A percentile compares a stretch with the other conserved stretches of the same genome.
Conservation (phyloP, 192 early-diverging fungal species). For the Linnemannia schmuckeri region DNA sequence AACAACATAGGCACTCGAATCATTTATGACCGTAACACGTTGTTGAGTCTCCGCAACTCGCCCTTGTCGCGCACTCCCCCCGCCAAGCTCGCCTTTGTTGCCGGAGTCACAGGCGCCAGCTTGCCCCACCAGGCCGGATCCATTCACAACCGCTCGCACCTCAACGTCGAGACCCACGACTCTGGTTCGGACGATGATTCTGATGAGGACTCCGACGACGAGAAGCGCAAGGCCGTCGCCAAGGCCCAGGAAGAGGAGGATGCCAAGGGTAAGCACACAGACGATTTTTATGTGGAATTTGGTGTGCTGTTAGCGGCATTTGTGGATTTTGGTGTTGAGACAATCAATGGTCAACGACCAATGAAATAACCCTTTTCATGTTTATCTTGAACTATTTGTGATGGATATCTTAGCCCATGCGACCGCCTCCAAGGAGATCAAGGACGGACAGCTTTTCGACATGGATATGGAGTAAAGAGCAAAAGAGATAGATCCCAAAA, state of each 20-base stretch:
- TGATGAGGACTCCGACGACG: slow-evolving; percentile 52
- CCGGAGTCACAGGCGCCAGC: slow-evolving; percentile 69
- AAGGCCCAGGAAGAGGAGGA: slow-evolving; percentile 57
- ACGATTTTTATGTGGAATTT: background rate
- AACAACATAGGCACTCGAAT: slow-evolving; percentile 67
- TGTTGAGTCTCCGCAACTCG: slow-evolving; percentile 72
- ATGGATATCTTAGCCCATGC: slow-evolving; percentile 27
- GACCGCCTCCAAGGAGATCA: slow-evolving; percentile 51
- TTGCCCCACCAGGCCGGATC: slow-evolving; percentile 50
- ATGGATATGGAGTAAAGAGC: slow-evolving; percentile 53
- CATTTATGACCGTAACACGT: slow-evolving; percentile 72
- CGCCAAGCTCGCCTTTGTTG: slow-evolving; percentile 66
- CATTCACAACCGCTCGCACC: slow-evolving; percentile 42
- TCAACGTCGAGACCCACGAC: slow-evolving; percentile 55
- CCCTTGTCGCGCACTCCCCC: slow-evolving; percentile 73
- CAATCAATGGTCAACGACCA: background rate
- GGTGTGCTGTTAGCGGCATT: background rate
- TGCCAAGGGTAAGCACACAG: slow-evolving; percentile 37
- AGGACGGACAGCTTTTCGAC: slow-evolving; percentile 51
- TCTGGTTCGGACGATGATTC: slow-evolving; percentile 35
- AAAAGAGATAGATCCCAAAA: background rate
- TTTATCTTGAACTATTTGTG: background rate
- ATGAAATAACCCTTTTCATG: background rate
- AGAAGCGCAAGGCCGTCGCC: slow-evolving; percentile 59
- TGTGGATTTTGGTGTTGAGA: background rate